Evolutionary conservation across 495 filamentous ascomycete genomes (phyloP), one percentile per base, ranked within the genome.

Genomic region (Apiosordaria backusii): DNA sequence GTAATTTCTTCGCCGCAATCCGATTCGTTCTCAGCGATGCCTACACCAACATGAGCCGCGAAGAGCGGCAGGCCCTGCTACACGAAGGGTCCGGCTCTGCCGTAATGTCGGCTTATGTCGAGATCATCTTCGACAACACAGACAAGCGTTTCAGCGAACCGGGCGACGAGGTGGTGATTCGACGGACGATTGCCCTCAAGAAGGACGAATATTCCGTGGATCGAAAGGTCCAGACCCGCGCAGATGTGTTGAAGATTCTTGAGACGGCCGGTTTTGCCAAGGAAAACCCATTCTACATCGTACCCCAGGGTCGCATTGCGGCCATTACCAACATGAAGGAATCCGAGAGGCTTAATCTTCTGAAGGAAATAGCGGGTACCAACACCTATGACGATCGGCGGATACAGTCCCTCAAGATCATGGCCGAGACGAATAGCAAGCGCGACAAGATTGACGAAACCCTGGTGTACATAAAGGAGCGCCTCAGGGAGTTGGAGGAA

Each of bases 1-100:
- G 92, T 76, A 99, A 99, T 81, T 99, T 99, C 86, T 99, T 99
- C 78, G 95, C 94, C 53, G 95, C 95, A 29, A 97, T 99, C 80
- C 93, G 93, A 22, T 99, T 99, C 76, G 95, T 97, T 24, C 89
- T 99, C 67, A 95, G 93, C 76, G 93, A 99, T 88, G 93, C 92
- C 62, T 99, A 99, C 78, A 94, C 90, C 22, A 91, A 97, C 75
- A 91, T 99, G 87, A 91, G 89, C 58, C 88, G 95, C 67, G 96
- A 99, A 76, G 94, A 98, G 84, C 92, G 95, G 27, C 91, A 96
- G 76, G 93, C 91, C 25, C 87, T 99, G 10, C 84, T 99, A 4
- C 95, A 99, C 75, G 95, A 99, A 84, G 95, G 95, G 45, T 94
- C 94, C 1, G 95, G 95, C 19, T 96, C 94, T 0, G 95, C 95